Base-by-base conservation (phyloP, 1,139 yeast genomes). In the Pichia sp. region DNA sequence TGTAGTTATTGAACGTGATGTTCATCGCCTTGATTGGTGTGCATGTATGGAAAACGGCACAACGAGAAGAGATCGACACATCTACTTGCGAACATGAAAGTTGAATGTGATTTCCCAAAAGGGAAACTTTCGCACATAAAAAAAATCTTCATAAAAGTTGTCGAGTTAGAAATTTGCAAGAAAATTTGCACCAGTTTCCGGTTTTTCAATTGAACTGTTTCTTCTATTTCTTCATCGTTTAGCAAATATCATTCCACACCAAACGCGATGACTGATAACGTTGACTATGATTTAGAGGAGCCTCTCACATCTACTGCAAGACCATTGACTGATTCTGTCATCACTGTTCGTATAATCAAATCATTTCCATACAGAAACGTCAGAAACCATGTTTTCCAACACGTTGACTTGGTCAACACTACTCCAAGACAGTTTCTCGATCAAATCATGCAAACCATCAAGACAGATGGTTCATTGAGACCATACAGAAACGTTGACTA, bases 301-400 rank as follows among this genome's bases (percentile, higher is more conserved):
- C 87, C 89, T 1, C 68, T 83, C 50, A 82, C 88, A 1, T 81
- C 88, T 1, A 76, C 77, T 41, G 81, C 76, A n/a, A 73, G 87
- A 46, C 89, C 89, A 3, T 76, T 76, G 31, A 77, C 84, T 9
- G 79, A 77, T 62, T 83, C 96, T 0, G 79, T 89, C 18, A 66
- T 93, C 40, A 93, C 99, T 0, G 75, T 94, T 11, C 78, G 99
- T 45, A 79, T 93, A 27, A 79, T 93, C 62, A 91, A 91, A 64
- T 89, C 97, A 0, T 93, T 93, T 63, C 94, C 95, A 17, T 91
- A 89, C 69, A 75, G 99, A 65, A 90, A 93, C 56, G 91, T 91
- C 50, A 87, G 85, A 65, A 91, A 90, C 63, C 74, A 85, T 55
- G 79, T 94, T 10, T 69, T 90, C 47, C 80, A 77, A 40, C 78